These are phyloP conservation scores for Ustilago hordei DNA, from an alignment of 1,284 basidiomycete genomes.

Conservation along the genomic window DNA sequence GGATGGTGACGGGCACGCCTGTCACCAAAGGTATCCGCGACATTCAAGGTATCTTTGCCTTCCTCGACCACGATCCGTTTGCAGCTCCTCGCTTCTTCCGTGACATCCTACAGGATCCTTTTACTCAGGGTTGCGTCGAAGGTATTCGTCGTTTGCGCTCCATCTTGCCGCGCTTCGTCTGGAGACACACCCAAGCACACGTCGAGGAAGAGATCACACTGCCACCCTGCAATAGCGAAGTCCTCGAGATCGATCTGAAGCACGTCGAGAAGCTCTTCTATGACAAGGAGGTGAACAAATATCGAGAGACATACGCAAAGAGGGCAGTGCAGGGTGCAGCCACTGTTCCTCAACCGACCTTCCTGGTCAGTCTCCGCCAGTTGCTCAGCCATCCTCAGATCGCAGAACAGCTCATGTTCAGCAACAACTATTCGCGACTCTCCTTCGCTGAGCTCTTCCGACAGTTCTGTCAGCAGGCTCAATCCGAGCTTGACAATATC, in stretches of 20 bases:
- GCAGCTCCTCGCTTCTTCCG: conserved; percentile 46
- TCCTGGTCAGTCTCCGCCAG: conserved; percentile 48
- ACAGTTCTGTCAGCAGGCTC: conserved; percentile 30
- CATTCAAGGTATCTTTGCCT: conserved; percentile 52
- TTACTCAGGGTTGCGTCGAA: conserved; percentile 45
- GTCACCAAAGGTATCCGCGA: conserved; percentile 51
- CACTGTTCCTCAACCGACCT: conserved; percentile 29
- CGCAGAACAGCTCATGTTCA: conserved; percentile 44
- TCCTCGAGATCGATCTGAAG: conserved; percentile 45
- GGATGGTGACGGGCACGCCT: conserved; percentile 57
- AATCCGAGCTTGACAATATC: conserved; percentile 38
- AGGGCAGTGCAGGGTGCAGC: conserved; percentile 24
- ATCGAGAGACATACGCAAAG: conserved; percentile 27
- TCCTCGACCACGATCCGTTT: conserved; percentile 52
- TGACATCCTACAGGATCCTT: conserved; percentile 47
- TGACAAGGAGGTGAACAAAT: conserved; percentile 51
- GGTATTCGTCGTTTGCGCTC: conserved; percentile 43
- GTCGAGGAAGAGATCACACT: conserved; percentile 51
- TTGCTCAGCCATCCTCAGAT: conserved; percentile 58
- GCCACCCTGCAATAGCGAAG: conserved; percentile 43
- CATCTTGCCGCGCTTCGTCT: conserved; percentile 49
- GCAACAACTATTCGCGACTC: conserved; percentile 35
- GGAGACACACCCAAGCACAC: conserved; percentile 53
- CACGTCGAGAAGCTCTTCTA: conserved; percentile 54
- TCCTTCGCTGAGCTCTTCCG: conserved; percentile 53